phyloP scores from a whole-genome alignment of 23 red algal genomes.

The Gracilaria vermiculophylla region DNA sequence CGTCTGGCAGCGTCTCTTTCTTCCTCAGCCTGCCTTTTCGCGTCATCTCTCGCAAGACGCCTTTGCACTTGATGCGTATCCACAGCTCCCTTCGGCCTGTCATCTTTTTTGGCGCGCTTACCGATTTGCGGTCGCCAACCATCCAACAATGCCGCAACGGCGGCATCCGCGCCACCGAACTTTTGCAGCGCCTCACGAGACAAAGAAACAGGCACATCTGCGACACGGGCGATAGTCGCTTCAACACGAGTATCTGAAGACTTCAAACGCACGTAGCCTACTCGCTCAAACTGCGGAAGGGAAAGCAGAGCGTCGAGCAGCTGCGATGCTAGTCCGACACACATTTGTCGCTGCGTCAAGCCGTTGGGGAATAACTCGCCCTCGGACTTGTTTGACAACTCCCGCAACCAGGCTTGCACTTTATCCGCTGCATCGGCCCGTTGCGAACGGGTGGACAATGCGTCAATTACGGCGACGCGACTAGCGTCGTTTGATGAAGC shows the following conservation, averaged over 20 bases:
- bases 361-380: background rate
- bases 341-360: constrained; percentile 14
- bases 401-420: constrained; percentile 9
- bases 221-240: constrained; percentile 8
- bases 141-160: constrained; percentile 2
- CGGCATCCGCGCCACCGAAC: constrained; percentile 4
- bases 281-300: background rate
- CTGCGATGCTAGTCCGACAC: constrained; percentile 6
- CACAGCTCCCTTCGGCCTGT: background rate
- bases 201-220: background rate
- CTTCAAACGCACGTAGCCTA: background rate
- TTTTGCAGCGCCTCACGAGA: constrained; percentile 9
- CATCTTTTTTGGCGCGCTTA: background rate
- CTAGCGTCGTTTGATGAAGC: background rate
- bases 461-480: constrained; percentile 2
- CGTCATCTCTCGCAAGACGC: constrained; percentile 9
- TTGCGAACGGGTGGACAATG: constrained; percentile 3
- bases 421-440: constrained; percentile 9
- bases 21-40: constrained; percentile 1
- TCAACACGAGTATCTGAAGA: constrained; percentile 15
- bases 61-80: constrained; percentile 3
- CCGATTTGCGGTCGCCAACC: constrained; percentile 14
- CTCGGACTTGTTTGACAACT: background rate
- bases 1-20: background rate
- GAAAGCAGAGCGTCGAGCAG: constrained; percentile 7